These are phyloP conservation scores for Tuber microsphaerosporum DNA, from an alignment of 495 filamentous ascomycete genomes.

Conservation along the genomic window DNA sequence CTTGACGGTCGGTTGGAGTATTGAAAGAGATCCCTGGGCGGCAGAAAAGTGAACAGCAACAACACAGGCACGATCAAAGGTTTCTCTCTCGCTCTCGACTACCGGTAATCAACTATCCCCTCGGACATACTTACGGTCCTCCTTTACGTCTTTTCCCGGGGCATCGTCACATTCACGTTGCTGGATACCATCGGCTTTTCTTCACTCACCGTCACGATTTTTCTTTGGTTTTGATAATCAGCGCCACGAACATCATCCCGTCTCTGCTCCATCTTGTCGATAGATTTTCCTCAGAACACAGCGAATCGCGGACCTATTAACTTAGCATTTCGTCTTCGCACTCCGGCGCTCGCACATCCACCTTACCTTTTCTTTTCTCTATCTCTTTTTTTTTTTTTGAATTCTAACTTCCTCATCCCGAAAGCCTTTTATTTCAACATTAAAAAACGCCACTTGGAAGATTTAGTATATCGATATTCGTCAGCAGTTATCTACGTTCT, in stretches of 20 bases:
- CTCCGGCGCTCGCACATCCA: constrained; percentile 23
- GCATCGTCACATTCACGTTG: constrained; percentile 9
- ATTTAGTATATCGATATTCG: constrained; percentile 21
- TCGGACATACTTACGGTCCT: constrained; percentile 21
- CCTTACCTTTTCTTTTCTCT: constrained; percentile 10
- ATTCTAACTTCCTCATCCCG: constrained; percentile 10
- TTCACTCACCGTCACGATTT: constrained; percentile 26
- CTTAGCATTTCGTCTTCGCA: constrained; percentile 40
- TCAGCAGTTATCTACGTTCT: not conserved
- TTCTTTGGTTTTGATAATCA: constrained; percentile 40
- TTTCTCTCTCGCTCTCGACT: constrained; percentile 20
- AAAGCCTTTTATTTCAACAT: constrained; percentile 12
- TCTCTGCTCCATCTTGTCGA: constrained; percentile 29
- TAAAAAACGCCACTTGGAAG: constrained; percentile 12
- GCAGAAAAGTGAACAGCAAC: constrained; percentile 3
- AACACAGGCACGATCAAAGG: not conserved
- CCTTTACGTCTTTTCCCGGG: constrained; percentile 12
- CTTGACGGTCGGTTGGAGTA: constrained; percentile 20
- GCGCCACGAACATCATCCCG: constrained; percentile 22
- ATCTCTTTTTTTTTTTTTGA: constrained; percentile 18
- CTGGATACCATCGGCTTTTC: constrained; percentile 34
- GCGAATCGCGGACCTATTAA: constrained; percentile 42
- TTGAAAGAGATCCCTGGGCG: not conserved
- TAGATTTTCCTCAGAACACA: constrained; percentile 21
- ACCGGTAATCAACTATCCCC: constrained; percentile 18